Percentiles rank a stretch among this genome's conserved stretches.
Evolutionary conservation across 75 land plant genomes (phyloP).

Genomic region (Pinus taeda): DNA sequence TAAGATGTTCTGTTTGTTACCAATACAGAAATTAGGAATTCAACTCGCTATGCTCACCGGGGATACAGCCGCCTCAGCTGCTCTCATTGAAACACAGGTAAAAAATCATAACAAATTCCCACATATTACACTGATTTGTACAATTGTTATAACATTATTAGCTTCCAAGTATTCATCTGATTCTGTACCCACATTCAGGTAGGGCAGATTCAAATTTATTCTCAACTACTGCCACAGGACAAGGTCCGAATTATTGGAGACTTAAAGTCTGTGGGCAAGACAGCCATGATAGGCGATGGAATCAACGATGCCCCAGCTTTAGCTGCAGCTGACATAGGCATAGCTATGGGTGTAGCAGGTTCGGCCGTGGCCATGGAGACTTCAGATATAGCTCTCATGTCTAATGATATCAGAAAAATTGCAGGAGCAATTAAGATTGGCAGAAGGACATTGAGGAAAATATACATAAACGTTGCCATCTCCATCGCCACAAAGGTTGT

Average conservation of each 20-base stretch:
- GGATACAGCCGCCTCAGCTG: slow-evolving; percentile 66
- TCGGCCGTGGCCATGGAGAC: slow-evolving; percentile 87
- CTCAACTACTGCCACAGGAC: slow-evolving; percentile 81
- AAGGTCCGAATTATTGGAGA: slow-evolving; percentile 57
- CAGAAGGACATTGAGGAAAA: slow-evolving; percentile 32
- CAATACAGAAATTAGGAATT: slow-evolving; percentile 41
- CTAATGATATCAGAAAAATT: slow-evolving; percentile 74
- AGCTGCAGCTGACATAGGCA: slow-evolving; percentile 84
- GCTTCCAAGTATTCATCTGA: background rate
- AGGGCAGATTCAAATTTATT: slow-evolving; percentile 49
- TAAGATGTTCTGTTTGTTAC: too few species aligned
- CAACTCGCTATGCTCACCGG: slow-evolving; percentile 84
- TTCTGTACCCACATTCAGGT: slow-evolving; percentile 32
- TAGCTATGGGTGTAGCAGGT: slow-evolving; percentile 94
- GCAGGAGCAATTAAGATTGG: slow-evolving; percentile 57
- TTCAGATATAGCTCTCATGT: slow-evolving; percentile 84
- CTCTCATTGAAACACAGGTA: slow-evolving; percentile 58
- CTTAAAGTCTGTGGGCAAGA: slow-evolving; percentile 45
- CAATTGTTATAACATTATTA: background rate
- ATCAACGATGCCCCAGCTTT: slow-evolving; percentile 91
- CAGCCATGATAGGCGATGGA: slow-evolving; percentile 92
- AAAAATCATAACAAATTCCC: background rate
- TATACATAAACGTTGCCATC: slow-evolving; percentile 58
- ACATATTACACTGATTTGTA: background rate
- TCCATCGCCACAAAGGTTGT: slow-evolving; percentile 66